Conservation (phyloP, 176 grass and related monocot species). For the Juncus inflexus region DNA sequence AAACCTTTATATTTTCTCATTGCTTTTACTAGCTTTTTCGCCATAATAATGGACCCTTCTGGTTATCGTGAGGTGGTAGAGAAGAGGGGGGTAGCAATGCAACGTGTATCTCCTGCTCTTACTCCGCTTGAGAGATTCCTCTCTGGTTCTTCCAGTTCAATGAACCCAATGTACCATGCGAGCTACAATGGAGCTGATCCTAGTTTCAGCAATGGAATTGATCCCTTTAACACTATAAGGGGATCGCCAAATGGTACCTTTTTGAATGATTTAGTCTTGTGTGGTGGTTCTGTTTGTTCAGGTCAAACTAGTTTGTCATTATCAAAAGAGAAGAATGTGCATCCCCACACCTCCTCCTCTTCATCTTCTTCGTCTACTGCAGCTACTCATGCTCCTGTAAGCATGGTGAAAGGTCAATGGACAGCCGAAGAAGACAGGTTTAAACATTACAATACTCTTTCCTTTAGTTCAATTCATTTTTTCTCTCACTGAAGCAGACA, state of each 20-base stretch:
- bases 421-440: constrained; percentile 62
- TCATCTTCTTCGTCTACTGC: constrained; percentile 17
- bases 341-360: not conserved
- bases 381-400: not conserved
- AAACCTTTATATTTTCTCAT: constrained; percentile 9
- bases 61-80: constrained; percentile 22
- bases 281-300: constrained; percentile 14
- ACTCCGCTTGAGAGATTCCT: constrained; percentile 36
- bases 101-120: constrained; percentile 4
- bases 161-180: not conserved
- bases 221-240: constrained; percentile 16
- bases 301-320: not conserved
- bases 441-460: not conserved
- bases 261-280: constrained; percentile 29
- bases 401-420: constrained; percentile 53
- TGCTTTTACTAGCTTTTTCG: not conserved
- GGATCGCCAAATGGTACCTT: constrained; percentile 24
- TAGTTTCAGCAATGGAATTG: not conserved
- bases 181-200: not conserved
- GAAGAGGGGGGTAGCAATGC: constrained; percentile 13
- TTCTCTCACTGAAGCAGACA: not conserved
- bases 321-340: not conserved
- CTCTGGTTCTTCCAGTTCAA: constrained; percentile 11
- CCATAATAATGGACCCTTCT: constrained; percentile 19
- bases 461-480: not conserved